Percentiles rank a stretch among this genome's conserved stretches.
Evolutionary conservation across 345 rosid species (phyloP).

Genomic region (Lenwebbia sp.): DNA sequence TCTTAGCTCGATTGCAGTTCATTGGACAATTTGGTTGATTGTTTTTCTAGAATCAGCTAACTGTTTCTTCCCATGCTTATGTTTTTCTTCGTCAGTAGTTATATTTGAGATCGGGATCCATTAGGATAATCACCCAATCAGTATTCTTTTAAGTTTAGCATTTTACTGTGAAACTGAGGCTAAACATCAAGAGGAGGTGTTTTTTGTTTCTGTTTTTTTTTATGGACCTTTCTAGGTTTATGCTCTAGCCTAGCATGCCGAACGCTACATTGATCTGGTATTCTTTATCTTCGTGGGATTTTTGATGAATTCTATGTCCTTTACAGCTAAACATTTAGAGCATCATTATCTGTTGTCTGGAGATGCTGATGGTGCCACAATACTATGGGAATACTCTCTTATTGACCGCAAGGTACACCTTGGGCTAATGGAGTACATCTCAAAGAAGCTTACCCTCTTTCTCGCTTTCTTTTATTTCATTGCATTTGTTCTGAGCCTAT

Average conservation of each 20-base stretch:
- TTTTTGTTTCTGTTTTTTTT: not conserved
- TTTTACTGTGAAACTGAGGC: not conserved
- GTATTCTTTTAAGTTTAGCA: not conserved
- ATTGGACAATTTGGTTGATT: not conserved
- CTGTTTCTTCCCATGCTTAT: not conserved
- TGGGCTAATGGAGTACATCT: not conserved
- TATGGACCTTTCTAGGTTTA: not conserved
- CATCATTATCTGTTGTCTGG: slow-evolving; percentile 74
- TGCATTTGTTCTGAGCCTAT: not conserved
- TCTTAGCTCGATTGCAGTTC: not conserved
- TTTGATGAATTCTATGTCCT: not conserved
- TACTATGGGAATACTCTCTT: slow-evolving; percentile 69
- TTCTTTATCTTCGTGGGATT: not conserved
- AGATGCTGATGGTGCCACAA: slow-evolving; percentile 62
- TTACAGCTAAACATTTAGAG: slow-evolving; percentile 47
- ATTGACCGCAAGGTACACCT: slow-evolving; percentile 35
- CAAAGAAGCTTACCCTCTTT: not conserved
- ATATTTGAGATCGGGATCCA: not conserved
- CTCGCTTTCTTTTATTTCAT: not conserved
- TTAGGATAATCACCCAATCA: not conserved
- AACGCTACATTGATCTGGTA: not conserved
- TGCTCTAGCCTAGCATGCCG: not conserved
- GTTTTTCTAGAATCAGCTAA: not conserved
- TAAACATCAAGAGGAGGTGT: not conserved
- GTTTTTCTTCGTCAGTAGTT: not conserved